Evolutionary conservation across 805 yeast species (phyloP), one percentile per base, ranked within the genome.

Genomic region (Candida odintsovae): DNA sequence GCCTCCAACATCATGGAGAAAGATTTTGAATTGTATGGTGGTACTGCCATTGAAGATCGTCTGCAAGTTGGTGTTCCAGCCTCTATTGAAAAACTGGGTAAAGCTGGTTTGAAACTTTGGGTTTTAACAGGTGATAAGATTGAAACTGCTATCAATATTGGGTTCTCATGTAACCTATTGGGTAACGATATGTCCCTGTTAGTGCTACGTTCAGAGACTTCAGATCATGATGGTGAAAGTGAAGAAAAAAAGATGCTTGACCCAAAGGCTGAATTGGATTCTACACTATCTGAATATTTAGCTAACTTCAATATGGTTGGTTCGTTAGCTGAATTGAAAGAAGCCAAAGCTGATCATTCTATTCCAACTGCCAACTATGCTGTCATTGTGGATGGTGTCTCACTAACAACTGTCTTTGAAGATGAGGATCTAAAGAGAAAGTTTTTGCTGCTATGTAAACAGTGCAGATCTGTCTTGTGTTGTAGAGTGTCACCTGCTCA

Each of bases 401-500:
- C 94, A 0, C 69, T 86, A 56, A 72, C 77, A 44, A 42, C 80
- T 21, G 81, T 82, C 15, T 67, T 79, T 31, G 57, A 62, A 23
- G 70, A 64, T 54, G 77, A 69, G 4, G 65, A 71, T 42, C 69
- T 70, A 50, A 36, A 36, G 23, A 68, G 78, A 49, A 83, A 82
- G 60, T 86, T 86, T 57, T 69, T 86, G 47, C 65, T 86, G 22
- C 66, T 86, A 42, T 83, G 94, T 64, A 86, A 86, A 60, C 86
- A 84, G 54, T 86, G 95, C 69, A 79, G 77, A 49, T 84, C 94
- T 18, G 95, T 86, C 23, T 67, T 86, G 47, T 86, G 95, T 66
- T 86, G 95, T 65, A 78, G 95, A 68, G 95, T 86, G 29, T 86
- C 94, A 1, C 95, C 95, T 6, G 81, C 92, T 37, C 95, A 86